Evolutionary conservation across 2,329 filamentous ascomycete genomes (phyloP), one percentile per base, ranked within the genome.

Genomic region (Moelleriella libera): DNA sequence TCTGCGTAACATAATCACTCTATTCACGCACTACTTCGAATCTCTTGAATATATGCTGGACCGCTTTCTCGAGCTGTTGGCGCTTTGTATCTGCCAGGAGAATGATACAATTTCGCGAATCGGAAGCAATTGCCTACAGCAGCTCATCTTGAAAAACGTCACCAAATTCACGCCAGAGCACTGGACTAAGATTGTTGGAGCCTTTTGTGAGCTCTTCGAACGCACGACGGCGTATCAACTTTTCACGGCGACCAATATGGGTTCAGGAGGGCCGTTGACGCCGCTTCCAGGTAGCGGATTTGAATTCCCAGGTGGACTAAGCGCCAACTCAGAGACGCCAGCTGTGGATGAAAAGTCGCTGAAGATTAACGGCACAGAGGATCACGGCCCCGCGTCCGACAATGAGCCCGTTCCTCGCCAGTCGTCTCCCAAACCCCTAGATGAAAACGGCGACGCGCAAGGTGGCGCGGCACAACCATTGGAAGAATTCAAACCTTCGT

Each of bases 11-110:
- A 95, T 98, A 86, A 97, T 99, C 57, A 90, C 88, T 1, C 77
- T 99, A 29, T 98, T 98, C 64, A 98, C 94, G 0, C 94, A 99
- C 65, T 98, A 97, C 66, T 99, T 98, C 54, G 87, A 94, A 50
- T 82, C 88, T 0, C 70, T 99, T 8, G 88, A 97, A 66, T 94
- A 95, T 61, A 98, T 99, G 92, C 76, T 99, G 14, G 88, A 96
- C 63, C 78, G 92, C n/a, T 97, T 98, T 63, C 68, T 99, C 39
- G 90, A 97, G 63, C 77, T 99, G 21, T 71, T 99, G 9, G 89
- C 88, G 4, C 76, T 98, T 9, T 99, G 92, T 61, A 98, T 99
- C 52, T 97, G 90, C 62, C 92, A 99, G 64, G 92, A 99, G 62
- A 98, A 98, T 57, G 92, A 99, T 59, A 99, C 94, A 0, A 90